Evolutionary conservation across 352 stramenopile genomes (phyloP).

Genomic region (Globisporangium cederbergense): DNA sequence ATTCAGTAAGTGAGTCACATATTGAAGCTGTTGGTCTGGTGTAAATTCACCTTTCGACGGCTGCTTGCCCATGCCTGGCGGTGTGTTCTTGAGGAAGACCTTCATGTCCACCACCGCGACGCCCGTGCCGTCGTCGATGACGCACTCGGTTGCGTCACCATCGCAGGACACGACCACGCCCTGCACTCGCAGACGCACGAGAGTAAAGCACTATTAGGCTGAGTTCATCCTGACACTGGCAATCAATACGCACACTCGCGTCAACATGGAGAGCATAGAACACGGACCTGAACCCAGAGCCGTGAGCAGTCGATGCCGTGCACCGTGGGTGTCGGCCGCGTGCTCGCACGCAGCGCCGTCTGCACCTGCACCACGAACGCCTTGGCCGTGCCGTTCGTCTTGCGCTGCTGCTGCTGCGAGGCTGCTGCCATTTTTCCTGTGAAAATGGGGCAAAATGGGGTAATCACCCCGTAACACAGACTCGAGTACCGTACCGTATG

Average conservation of each 20-base stretch:
- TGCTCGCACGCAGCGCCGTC: constrained; percentile 31
- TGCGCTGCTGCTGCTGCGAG: constrained; percentile 7
- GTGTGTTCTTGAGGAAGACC: constrained; percentile 61
- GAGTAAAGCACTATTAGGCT: too few species aligned
- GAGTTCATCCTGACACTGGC: too few species aligned
- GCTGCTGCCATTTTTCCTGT: neutral
- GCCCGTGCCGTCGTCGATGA: constrained; percentile 76
- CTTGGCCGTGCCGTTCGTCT: constrained; percentile 39
- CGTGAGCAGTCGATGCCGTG: constrained; percentile 60
- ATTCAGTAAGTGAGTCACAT: neutral
- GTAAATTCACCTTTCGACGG: constrained; percentile 31
- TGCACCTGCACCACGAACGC: constrained; percentile 60
- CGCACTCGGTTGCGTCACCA: constrained; percentile 33
- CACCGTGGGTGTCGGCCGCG: constrained; percentile 41
- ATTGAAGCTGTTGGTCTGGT: neutral
- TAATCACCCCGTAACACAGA: neutral
- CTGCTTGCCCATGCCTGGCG: constrained; percentile 35
- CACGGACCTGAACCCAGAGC: constrained; percentile 70
- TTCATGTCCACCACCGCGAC: constrained; percentile 55
- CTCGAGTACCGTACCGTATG: neutral
- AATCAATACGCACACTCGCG: neutral
- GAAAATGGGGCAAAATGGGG: neutral
- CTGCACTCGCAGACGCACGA: constrained; percentile 18
- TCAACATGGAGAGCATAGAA: neutral
- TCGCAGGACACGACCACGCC: constrained; percentile 49